Percentiles rank a stretch among this genome's conserved stretches.
phyloP scores from a whole-genome alignment of 2,329 filamentous ascomycete genomes.

The Colletotrichum lupini region DNA sequence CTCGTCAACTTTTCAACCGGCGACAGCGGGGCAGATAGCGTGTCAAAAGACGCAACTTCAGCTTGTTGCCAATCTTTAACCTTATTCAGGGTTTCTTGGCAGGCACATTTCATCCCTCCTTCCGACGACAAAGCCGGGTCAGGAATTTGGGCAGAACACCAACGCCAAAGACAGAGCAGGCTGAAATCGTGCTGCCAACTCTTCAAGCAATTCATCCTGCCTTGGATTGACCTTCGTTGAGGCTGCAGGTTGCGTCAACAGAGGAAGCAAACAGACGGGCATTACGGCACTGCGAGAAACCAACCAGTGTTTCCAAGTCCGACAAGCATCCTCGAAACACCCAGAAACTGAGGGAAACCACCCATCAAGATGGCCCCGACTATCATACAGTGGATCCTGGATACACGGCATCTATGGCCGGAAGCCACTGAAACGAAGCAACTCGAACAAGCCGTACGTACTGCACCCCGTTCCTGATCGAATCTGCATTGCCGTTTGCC shows the following conservation, averaged over 20 bases:
- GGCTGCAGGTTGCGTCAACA: neutral
- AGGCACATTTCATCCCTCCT: slow-evolving; percentile 16
- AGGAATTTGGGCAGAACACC: neutral
- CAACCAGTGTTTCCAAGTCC: slow-evolving; percentile 1
- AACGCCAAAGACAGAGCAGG: neutral
- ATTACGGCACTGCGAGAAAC: neutral
- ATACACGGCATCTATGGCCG: slow-evolving; percentile 70
- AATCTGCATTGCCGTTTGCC: neutral
- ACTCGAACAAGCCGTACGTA: slow-evolving; percentile 57
- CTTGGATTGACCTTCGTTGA: neutral
- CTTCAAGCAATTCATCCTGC: neutral
- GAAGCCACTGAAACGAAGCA: slow-evolving; percentile 59
- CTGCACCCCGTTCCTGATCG: neutral
- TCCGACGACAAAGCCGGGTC: slow-evolving; percentile 3
- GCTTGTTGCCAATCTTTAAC: slow-evolving; percentile 3
- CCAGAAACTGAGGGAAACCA: neutral
- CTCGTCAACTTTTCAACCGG: neutral
- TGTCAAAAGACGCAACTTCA: slow-evolving; percentile 8
- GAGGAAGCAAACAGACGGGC: neutral
- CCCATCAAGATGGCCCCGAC: slow-evolving; percentile 41
- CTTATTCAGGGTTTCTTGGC: slow-evolving; percentile 23
- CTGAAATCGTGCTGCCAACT: neutral
- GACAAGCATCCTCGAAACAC: slow-evolving; percentile 17
- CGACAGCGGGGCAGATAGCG: slow-evolving; percentile 5
- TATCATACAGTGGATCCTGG: slow-evolving; percentile 71